Evolutionary conservation across 2,329 filamentous ascomycete genomes (phyloP), one percentile per base, ranked within the genome.

Genomic region (Rhinocladiella similis): DNA sequence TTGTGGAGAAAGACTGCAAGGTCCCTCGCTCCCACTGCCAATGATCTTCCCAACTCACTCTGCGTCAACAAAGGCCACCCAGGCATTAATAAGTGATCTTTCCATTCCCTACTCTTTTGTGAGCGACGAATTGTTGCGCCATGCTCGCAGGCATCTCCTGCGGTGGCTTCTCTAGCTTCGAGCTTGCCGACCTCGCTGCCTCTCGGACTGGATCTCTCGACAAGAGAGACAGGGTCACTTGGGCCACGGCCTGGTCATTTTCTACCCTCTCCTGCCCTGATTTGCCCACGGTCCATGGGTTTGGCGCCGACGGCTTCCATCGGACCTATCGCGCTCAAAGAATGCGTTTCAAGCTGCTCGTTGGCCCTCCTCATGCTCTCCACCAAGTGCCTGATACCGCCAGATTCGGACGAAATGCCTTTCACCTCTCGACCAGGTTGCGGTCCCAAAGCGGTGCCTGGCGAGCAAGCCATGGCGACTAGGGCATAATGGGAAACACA

Each of bases 261-360:
- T 41, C 35, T 47, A 12, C 20, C 19, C 47, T 19, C 33, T 52
- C 10, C 6, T 16, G 36, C 43, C 20, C 50, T 50, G 38, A 56
- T 55, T 52, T 56, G 53, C 19, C 22, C 36, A 36, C 19, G 25
- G 35, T 47, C 27, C 36, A 53, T 45, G 53, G 35, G 53, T 49
- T 61, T 58, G 59, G 55, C 59, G 59, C 55, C 55, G 47, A 50
- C 16, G 22, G 19, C 50, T 47, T 43, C 56, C 48, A 47, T 42
- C 39, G 33, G 47, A 33, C 51, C 50, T 57, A 53, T 48, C 58
- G 54, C 43, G 50, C 18, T 36, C 25, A 50, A 39, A 29, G 22
- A 19, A 14, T 7, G 18, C 20, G 35, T 35, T 50, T 56, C 47
- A 42, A 20, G 19, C 35, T 41, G 45, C 43, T 48, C 20, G 54